phyloP scores from a whole-genome alignment of 73 alveolate species.

The Tetrahymena elliotti region DNA sequence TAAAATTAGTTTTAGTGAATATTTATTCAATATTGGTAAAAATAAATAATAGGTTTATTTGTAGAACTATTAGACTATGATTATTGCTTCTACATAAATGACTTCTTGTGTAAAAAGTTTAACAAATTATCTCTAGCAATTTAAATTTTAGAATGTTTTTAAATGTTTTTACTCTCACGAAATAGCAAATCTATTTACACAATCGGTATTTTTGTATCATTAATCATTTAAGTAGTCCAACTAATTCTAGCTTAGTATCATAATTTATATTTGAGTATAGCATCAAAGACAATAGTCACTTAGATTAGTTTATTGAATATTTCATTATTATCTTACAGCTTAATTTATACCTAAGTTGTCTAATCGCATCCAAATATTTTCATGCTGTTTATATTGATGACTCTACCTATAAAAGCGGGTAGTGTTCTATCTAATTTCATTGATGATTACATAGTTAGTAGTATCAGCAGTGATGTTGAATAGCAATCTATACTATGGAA shows the following conservation, averaged over 20 bases:
- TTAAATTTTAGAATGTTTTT: neutral
- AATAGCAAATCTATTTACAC: neutral
- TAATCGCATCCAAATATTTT: neutral
- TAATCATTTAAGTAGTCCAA: neutral
- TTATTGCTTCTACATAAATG: neutral
- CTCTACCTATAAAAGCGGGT: neutral
- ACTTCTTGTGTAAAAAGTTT: no score
- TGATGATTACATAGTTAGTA: no score
- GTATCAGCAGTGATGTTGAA: neutral
- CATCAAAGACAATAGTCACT: neutral
- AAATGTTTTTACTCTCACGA: neutral
- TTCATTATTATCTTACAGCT: neutral
- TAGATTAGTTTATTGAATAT: no score
- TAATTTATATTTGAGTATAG: neutral
- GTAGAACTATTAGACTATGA: neutral
- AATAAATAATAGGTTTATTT: neutral
- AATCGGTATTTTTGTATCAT: neutral
- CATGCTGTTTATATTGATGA: neutral
- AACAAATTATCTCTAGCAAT: neutral
- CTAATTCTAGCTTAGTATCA: neutral
- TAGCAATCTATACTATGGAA: neutral
- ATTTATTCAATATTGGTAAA: no score
- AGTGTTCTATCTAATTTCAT: neutral
- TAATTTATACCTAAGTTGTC: neutral
- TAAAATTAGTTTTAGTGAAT: no score